Percentiles rank a stretch among this genome's conserved stretches.
Conservation (phyloP, 2,329 filamentous ascomycete species). For the Colletotrichum cordylinicola region DNA sequence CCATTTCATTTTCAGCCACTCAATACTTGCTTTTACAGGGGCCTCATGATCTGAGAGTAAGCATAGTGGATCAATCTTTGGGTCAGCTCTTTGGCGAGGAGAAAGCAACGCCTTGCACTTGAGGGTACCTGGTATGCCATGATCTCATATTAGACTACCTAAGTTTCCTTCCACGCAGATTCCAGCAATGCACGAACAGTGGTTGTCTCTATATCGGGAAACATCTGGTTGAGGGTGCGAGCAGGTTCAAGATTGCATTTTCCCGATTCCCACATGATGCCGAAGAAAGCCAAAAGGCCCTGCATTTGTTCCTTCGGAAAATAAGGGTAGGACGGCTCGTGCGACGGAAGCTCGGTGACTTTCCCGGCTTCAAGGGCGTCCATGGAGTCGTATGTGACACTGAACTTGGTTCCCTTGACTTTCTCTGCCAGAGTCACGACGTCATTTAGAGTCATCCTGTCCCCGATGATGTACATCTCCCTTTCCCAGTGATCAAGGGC, state of each 20-base stretch:
- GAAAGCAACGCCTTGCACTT: neutral
- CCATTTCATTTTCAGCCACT: neutral
- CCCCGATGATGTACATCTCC: constrained; percentile 32
- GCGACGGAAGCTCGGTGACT: constrained; percentile 35
- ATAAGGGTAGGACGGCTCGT: constrained; percentile 26
- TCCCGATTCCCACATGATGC: constrained; percentile 22
- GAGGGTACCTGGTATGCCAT: neutral
- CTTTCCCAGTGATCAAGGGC: constrained; percentile 44
- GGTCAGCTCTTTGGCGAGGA: neutral
- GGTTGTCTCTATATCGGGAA: constrained; percentile 30
- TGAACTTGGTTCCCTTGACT: constrained; percentile 39
- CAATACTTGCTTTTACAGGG: neutral
- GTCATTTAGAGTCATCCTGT: constrained; percentile 41
- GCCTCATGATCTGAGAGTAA: neutral
- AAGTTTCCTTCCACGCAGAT: neutral
- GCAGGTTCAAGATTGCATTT: constrained; percentile 19
- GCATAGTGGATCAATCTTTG: neutral
- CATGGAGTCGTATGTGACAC: constrained; percentile 35
- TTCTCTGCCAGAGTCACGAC: constrained; percentile 40
- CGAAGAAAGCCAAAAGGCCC: constrained; percentile 24
- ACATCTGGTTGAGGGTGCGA: constrained; percentile 28
- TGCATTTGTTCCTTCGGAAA: constrained; percentile 27
- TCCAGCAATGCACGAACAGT: constrained; percentile 27
- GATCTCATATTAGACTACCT: neutral
- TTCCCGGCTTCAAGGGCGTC: constrained; percentile 36